These are phyloP conservation scores for Scedosporium aurantiacum DNA, from an alignment of 2,329 filamentous ascomycete genomes.

Conservation along the genomic window DNA sequence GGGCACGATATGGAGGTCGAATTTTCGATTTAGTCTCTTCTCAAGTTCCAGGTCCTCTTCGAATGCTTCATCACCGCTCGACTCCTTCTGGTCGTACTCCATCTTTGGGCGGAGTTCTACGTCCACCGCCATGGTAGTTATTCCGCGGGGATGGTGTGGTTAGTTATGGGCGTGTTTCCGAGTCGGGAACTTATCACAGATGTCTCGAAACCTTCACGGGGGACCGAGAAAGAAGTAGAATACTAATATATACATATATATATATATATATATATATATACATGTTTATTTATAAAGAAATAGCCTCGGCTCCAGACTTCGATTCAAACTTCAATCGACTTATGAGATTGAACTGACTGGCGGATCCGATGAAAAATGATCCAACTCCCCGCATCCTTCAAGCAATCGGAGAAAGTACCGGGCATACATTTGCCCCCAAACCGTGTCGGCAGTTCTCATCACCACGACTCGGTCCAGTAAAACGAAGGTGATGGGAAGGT, in stretches of 20 bases:
- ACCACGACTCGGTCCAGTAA: neutral
- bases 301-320: neutral
- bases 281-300: neutral
- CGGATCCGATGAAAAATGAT: neutral
- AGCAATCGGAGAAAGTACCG: neutral
- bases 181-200: neutral
- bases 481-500: neutral
- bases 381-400: neutral
- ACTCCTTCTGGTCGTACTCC: neutral
- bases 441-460: neutral
- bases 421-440: neutral
- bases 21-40: constrained; percentile 15
- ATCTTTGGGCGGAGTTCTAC: neutral
- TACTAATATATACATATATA: neutral
- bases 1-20: constrained; percentile 16
- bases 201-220: neutral
- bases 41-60: constrained; percentile 8
- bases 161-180: neutral
- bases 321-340: neutral
- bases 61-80: neutral
- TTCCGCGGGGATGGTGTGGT: neutral
- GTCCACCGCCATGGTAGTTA: neutral
- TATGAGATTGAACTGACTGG: neutral
- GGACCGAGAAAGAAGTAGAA: neutral
- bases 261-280: neutral